Evolutionary conservation across 177 flowering plant species (phyloP).

Genomic region (Tripterygium wilfordii): DNA sequence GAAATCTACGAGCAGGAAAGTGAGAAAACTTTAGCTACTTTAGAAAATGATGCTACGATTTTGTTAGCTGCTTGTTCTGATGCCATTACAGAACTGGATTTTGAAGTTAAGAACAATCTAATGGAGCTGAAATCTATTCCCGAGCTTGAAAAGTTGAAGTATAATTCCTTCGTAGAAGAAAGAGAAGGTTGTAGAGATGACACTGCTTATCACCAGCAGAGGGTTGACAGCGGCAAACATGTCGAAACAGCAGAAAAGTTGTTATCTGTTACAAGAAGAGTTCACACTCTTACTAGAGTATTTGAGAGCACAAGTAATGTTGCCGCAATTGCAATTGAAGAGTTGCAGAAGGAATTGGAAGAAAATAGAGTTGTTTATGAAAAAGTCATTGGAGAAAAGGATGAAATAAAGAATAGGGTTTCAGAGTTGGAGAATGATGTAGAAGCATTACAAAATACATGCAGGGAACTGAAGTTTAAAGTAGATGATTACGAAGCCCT

Average conservation of each 20-base stretch:
- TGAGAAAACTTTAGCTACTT: constrained; percentile 27
- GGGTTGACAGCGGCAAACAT: constrained; percentile 17
- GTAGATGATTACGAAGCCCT: constrained; percentile 34
- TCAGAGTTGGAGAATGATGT: constrained; percentile 49
- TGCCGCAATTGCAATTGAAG: constrained; percentile 29
- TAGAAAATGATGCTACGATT: constrained; percentile 37
- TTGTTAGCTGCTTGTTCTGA: constrained; percentile 56
- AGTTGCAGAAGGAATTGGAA: constrained; percentile 43
- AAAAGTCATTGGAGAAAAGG: constrained; percentile 48
- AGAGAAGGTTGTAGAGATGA: constrained; percentile 20
- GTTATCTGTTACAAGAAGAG: constrained; percentile 31
- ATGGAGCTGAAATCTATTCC: constrained; percentile 20
- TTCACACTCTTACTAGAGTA: constrained; percentile 27
- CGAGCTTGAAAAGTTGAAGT: constrained; percentile 22
- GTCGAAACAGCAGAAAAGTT: constrained; percentile 32
- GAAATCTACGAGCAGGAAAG: constrained; percentile 38
- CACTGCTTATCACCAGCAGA: constrained; percentile 11
- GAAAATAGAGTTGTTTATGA: constrained; percentile 27
- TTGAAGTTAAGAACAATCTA: constrained; percentile 24
- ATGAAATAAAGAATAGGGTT: constrained; percentile 29
- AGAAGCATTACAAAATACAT: constrained; percentile 31
- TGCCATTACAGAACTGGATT: constrained; percentile 41
- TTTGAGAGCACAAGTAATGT: constrained; percentile 29
- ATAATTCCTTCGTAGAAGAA: constrained; percentile 7
- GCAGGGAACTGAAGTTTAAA: constrained; percentile 38